Percentiles rank a stretch among this genome's conserved stretches.
These are phyloP conservation scores for Beauveria bassiana DNA, from an alignment of 2,329 filamentous ascomycete genomes.

Conservation along the genomic window DNA sequence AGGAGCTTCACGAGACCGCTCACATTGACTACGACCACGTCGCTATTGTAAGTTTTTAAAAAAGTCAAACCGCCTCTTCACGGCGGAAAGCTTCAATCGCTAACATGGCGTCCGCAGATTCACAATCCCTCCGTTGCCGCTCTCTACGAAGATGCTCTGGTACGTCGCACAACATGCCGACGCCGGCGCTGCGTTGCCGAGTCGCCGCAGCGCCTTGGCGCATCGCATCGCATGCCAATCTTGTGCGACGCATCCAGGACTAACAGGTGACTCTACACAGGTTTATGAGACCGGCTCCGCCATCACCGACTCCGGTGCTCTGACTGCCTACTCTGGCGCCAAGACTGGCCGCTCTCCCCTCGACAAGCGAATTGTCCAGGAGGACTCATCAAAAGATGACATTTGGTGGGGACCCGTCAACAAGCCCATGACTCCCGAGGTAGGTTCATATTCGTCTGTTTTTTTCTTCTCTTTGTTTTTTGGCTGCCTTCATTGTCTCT, in stretches of 20 bases:
- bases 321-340: conserved; percentile 95
- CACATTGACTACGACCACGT: conserved; percentile 99
- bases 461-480: conserved; percentile 7
- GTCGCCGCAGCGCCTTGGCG: conserved; percentile 25
- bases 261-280: conserved; percentile 17
- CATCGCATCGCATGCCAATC: conserved; percentile 1
- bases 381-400: conserved; percentile 78
- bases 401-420: conserved; percentile 99
- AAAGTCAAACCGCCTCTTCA: background rate
- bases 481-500: background rate
- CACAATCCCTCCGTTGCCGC: conserved; percentile 93
- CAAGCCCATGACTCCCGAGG: conserved; percentile 95
- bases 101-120: conserved; percentile 35
- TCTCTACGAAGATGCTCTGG: conserved; percentile 97
- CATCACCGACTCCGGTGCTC: conserved; percentile 89
- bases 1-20: conserved; percentile 93
- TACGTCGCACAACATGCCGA: conserved; percentile 5
- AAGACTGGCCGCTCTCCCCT: conserved; percentile 96
- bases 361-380: conserved; percentile 96
- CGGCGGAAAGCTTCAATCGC: background rate
- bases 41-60: conserved; percentile 66
- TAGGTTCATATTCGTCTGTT: conserved; percentile 38
- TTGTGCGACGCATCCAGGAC: background rate
- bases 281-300: conserved; percentile 92
- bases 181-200: background rate